Conservation (phyloP, 306 rosid species). For the Acacia confusa region DNA sequence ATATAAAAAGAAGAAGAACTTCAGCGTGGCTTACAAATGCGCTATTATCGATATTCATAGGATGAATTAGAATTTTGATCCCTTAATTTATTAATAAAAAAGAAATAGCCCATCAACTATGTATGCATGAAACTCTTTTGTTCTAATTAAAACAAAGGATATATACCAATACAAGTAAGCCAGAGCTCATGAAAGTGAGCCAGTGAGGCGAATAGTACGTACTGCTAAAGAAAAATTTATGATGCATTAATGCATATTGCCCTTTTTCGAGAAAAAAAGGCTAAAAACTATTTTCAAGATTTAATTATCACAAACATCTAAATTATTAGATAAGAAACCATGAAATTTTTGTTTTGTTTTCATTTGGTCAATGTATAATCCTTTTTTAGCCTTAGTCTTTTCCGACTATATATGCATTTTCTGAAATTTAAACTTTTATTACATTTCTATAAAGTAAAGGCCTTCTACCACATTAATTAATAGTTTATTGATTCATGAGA, state of each 20-base stretch:
- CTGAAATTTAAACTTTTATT: too few species aligned
- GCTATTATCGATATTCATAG: neutral
- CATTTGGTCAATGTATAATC: too few species aligned
- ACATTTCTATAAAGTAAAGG: too few species aligned
- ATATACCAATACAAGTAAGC: neutral
- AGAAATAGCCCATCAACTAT: neutral
- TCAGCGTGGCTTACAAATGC: neutral
- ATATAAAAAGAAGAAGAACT: slow-evolving; percentile 27
- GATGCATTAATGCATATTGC: neutral
- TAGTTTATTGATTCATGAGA: too few species aligned
- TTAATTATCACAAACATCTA: neutral
- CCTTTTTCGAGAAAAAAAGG: neutral
- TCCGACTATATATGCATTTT: too few species aligned
- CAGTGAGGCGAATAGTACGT: neutral
- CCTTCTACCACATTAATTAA: too few species aligned
- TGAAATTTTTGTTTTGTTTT: neutral
- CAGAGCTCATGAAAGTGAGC: neutral
- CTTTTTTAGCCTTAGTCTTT: too few species aligned
- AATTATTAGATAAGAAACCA: neutral
- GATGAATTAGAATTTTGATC: neutral
- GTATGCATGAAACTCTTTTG: neutral
- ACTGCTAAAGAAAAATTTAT: neutral
- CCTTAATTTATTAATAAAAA: neutral
- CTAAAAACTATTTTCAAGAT: neutral
- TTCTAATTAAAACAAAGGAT: neutral